These are phyloP conservation scores for Groenewaldozyma salmanticensis DNA, from an alignment of 805 yeast genomes.

Conservation along the genomic window DNA sequence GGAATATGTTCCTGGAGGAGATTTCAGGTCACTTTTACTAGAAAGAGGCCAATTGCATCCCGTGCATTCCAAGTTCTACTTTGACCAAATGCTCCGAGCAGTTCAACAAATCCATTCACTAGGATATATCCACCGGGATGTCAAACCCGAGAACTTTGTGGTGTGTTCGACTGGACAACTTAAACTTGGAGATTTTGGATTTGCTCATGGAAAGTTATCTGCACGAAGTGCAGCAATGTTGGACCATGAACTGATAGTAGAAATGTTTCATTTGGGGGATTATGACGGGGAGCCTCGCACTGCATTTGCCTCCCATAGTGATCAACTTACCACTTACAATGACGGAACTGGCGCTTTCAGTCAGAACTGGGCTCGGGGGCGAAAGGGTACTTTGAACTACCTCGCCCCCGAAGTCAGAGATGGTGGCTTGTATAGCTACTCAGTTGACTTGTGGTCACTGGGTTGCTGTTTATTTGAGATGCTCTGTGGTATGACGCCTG, in stretches of 20 bases:
- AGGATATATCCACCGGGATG: conserved; percentile 2
- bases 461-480: conserved; percentile 90
- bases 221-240: background rate
- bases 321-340: background rate
- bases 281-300: too few relatives aligned
- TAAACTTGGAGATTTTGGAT: background rate
- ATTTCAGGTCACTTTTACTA: background rate
- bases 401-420: background rate
- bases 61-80: background rate
- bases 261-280: too few relatives aligned
- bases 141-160: conserved; percentile 1
- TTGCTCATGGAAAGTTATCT: background rate
- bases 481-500: conserved; percentile 18
- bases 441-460: conserved; percentile 92
- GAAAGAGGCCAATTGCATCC: background rate
- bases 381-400: background rate
- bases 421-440: conserved; percentile 29
- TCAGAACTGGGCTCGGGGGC: background rate
- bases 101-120: background rate
- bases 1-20: conserved; percentile 2
- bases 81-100: background rate
- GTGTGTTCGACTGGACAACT: background rate
- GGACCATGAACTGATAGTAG: background rate
- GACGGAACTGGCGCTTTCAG: too few relatives aligned
- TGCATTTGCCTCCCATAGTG: background rate